phyloP scores from a whole-genome alignment of 192 early-diverging fungal species.

The Mortierella antarctica region DNA sequence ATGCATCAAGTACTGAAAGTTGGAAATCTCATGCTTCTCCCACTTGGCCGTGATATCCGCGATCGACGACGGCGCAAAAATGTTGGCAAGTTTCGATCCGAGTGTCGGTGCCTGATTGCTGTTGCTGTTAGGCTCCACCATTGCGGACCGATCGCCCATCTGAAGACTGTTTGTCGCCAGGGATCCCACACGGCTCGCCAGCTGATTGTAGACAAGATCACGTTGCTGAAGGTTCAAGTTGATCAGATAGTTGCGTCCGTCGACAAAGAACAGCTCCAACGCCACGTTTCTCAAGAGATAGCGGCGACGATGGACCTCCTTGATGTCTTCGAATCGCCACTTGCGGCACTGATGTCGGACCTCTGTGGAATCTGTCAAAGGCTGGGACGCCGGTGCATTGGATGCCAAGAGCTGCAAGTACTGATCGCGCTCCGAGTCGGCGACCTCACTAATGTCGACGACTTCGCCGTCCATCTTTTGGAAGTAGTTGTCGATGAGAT shows the following conservation, averaged over 20 bases:
- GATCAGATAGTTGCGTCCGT: conserved; percentile 79
- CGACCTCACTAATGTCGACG: conserved; percentile 79
- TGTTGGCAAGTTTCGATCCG: conserved; percentile 64
- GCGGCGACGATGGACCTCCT: conserved; percentile 65
- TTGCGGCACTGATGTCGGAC: conserved; percentile 61
- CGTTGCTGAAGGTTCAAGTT: conserved; percentile 73
- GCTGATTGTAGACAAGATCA: conserved; percentile 72
- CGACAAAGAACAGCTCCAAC: conserved; percentile 83
- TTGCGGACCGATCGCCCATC: conserved; percentile 55
- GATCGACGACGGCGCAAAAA: conserved; percentile 72
- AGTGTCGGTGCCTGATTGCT: conserved; percentile 51
- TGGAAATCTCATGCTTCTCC: conserved; percentile 88
- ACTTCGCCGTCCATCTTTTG: conserved; percentile 71
- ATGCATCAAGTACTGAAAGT: conserved; percentile 97
- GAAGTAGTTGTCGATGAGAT: conserved; percentile 79
- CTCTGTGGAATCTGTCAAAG: conserved; percentile 45
- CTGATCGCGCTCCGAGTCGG: conserved; percentile 68
- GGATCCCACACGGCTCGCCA: conserved; percentile 64
- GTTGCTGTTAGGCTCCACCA: conserved; percentile 52
- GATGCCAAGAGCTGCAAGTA: conserved; percentile 66
- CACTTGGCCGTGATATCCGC: conserved; percentile 81
- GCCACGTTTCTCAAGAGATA: conserved; percentile 72
- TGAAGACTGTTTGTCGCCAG: conserved; percentile 60
- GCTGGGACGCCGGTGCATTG: conserved; percentile 57
- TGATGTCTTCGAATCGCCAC: conserved; percentile 69